A percentile compares a stretch with the other conserved stretches of the same genome.
phyloP scores from a whole-genome alignment of 106 monocot genomes.

The Triglochin maritima region DNA sequence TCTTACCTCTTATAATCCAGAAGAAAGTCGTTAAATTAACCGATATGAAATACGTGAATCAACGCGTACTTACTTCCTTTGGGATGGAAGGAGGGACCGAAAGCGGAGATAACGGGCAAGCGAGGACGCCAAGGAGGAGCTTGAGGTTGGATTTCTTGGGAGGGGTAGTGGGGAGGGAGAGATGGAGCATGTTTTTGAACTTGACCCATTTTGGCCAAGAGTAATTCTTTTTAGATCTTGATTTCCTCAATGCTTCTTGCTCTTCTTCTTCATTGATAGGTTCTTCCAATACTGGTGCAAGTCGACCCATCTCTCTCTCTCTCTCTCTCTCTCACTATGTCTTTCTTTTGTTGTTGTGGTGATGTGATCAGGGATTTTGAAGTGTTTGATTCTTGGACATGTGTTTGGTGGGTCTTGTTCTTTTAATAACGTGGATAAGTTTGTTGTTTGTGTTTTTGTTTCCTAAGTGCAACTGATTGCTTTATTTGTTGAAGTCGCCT shows the following conservation, averaged over 20 bases:
- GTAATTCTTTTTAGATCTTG: slow-evolving; percentile 16
- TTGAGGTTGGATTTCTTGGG: slow-evolving; percentile 40
- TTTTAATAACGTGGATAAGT: too few species aligned
- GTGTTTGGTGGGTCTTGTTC: too few species aligned
- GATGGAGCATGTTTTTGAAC: slow-evolving; percentile 8
- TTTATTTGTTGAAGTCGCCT: too few species aligned
- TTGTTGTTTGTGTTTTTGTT: too few species aligned
- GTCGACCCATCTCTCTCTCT: slow-evolving; percentile 9
- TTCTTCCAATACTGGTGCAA: slow-evolving; percentile 64
- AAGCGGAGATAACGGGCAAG: slow-evolving; percentile 80
- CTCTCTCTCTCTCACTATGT: neutral
- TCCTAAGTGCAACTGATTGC: too few species aligned
- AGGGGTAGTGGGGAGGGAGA: slow-evolving; percentile 20
- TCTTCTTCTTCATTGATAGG: slow-evolving; percentile 30
- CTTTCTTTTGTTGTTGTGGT: neutral
- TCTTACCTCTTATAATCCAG: too few species aligned
- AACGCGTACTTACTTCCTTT: slow-evolving; percentile 2
- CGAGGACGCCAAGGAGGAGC: slow-evolving; percentile 68
- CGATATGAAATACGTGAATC: neutral
- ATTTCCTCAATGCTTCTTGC: neutral
- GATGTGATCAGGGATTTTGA: too few species aligned
- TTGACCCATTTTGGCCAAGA: slow-evolving; percentile 1
- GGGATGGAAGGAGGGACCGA: slow-evolving; percentile 20
- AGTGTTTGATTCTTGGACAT: too few species aligned
- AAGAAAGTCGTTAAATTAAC: too few species aligned